A percentile compares a stretch with the other conserved stretches of the same genome.
phyloP scores from a whole-genome alignment of 2,329 filamentous ascomycete species.

The Seiridium cupressi region DNA sequence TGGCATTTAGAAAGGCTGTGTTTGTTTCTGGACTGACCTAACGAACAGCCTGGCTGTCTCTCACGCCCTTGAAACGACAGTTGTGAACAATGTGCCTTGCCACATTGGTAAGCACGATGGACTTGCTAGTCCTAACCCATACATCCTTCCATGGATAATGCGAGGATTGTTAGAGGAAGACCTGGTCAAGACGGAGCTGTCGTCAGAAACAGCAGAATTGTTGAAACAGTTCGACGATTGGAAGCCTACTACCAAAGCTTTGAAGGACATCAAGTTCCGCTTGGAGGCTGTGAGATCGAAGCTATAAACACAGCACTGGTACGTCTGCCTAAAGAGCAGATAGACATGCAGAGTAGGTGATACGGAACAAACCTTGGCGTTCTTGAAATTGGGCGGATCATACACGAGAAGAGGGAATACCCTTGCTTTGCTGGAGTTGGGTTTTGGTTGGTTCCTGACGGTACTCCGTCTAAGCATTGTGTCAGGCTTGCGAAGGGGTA shows the following conservation, averaged over 20 bases:
- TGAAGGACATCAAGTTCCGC: constrained; percentile 95
- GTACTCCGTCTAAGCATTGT: background rate
- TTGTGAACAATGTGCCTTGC: constrained; percentile 45
- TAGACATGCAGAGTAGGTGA: background rate
- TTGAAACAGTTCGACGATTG: constrained; percentile 90
- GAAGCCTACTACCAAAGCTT: constrained; percentile 83
- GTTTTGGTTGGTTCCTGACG: constrained; percentile 2
- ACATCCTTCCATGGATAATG: constrained; percentile 93
- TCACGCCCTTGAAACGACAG: constrained; percentile 71
- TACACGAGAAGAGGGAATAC: background rate
- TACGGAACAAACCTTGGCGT: background rate
- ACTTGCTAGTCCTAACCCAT: constrained; percentile 69
- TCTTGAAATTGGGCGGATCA: background rate
- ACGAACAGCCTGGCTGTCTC: constrained; percentile 59
- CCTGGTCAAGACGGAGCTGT: constrained; percentile 78
- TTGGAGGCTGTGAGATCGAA: constrained; percentile 89
- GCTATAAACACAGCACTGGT: constrained; percentile 40
- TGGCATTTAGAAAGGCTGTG: background rate
- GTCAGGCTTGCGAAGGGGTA: background rate
- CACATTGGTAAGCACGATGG: constrained; percentile 50
- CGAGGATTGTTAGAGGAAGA: constrained; percentile 89
- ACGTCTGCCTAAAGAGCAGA: too few relatives aligned
- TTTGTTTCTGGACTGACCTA: constrained; percentile 48
- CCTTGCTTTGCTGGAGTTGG: background rate
- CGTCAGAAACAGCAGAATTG: constrained; percentile 73